Evolutionary conservation across 176 grass and related monocot genomes (phyloP), one percentile per base, ranked within the genome.

Genomic region (Puya raimondii): DNA sequence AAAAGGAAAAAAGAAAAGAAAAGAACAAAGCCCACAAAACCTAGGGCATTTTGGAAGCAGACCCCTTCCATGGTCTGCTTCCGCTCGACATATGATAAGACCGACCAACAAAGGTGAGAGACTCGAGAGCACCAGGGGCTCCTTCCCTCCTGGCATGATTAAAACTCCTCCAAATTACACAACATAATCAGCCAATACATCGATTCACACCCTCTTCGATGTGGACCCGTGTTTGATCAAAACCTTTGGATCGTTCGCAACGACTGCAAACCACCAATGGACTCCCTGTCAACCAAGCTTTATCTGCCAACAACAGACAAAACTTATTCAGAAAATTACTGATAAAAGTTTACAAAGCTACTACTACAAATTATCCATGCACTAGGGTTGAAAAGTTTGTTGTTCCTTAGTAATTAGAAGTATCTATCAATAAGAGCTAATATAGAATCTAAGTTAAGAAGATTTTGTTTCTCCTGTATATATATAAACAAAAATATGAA

Each of bases 11-110:
- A 82, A 64, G 21, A 72, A 71, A 57, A 72, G 70, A 64, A 74
- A 74, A 76, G 80, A 80, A 80, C 84, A 76, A 58, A 72, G 48
- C 25, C 72, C 57, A 69, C 80, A 58, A 58, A 16, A 16, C 12
- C 54, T 58, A 58, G 12, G 13, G 33, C 33, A 42, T 85, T 83
- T 87, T 80, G 70, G 79, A 85, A 90, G 80, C 81, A 90, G 70
- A 80, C 70, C 63, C 70, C 51, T 73, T 65, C 84, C 81, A 57
- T 17, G 77, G 83, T 85, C 85, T 79, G 64, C 78, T 65, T 74
- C 87, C 51, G 4, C 33, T 42, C 33, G 6, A 42, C 33, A 57
- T 33, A 79, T 47, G n/a, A 64, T 33, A 65, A 9, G 26, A 70
- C 15, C 64, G 81, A 80, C 65, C 22, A 48, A 70, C 50, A 11